Evolutionary conservation across 805 yeast species (phyloP).

Genomic region (Hanseniaspora clermontiae): DNA sequence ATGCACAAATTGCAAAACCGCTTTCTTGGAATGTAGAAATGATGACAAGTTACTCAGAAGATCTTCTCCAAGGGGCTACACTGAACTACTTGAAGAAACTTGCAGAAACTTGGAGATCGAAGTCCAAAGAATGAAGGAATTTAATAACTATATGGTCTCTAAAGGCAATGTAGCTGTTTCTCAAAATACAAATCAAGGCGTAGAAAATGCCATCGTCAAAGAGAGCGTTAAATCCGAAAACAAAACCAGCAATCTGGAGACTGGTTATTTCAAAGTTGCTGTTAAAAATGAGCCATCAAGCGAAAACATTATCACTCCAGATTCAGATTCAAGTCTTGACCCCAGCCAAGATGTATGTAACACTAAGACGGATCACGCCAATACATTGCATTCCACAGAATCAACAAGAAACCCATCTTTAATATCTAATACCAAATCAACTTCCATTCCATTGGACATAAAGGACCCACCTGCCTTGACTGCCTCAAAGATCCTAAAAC

Average conservation of each 20-base stretch:
- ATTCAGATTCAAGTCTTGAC: slow-evolving; percentile 20
- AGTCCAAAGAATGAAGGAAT: slow-evolving; percentile 44
- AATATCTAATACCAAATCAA: slow-evolving; percentile 19
- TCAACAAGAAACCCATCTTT: slow-evolving; percentile 15
- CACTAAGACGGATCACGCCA: not conserved
- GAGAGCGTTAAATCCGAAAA: not conserved
- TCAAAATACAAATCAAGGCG: not conserved
- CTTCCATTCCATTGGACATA: slow-evolving; percentile 42
- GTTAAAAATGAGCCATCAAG: not conserved
- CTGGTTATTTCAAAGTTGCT: slow-evolving; percentile 9
- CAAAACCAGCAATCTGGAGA: slow-evolving; percentile 1
- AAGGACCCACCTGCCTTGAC: slow-evolving; percentile 67
- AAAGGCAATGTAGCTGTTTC: not conserved
- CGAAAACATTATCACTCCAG: slow-evolving; percentile 18
- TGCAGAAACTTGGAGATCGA: slow-evolving; percentile 78
- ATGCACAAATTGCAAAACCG: slow-evolving; percentile 71
- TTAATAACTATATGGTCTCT: slow-evolving; percentile 4
- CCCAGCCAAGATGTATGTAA: not conserved
- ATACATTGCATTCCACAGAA: not conserved
- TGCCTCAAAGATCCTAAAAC: slow-evolving; percentile 49
- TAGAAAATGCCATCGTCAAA: not conserved
- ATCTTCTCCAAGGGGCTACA: slow-evolving; percentile 85
- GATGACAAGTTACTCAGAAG: slow-evolving; percentile 74
- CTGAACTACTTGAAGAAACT: slow-evolving; percentile 78
- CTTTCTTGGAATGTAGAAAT: slow-evolving; percentile 80